A percentile compares a stretch with the other conserved stretches of the same genome.
phyloP scores from a whole-genome alignment of 148 eudicot species.

The Vaccinium myrtillus region DNA sequence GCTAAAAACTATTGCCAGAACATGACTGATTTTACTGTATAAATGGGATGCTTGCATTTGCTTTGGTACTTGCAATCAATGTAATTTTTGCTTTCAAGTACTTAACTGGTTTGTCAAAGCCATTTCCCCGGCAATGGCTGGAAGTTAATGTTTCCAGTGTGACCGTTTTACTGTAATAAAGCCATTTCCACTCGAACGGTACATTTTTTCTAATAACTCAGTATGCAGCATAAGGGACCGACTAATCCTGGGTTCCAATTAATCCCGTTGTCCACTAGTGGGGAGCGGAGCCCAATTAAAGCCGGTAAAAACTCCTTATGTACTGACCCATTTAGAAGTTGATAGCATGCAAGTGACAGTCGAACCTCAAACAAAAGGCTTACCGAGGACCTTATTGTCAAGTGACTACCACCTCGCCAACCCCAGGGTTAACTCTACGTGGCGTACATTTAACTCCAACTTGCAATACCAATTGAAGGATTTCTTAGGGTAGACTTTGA shows the following conservation, averaged over 20 bases:
- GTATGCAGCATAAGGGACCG: neutral
- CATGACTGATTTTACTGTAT: neutral
- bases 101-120: neutral
- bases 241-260: too few species aligned
- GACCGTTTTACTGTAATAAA: neutral
- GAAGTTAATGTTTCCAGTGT: neutral
- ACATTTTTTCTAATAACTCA: neutral
- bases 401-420: neutral
- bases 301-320: neutral
- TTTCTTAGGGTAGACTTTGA: neutral
- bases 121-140: neutral
- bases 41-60: neutral
- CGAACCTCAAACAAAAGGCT: neutral
- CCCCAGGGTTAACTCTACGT: too few species aligned
- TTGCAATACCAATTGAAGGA: neutral
- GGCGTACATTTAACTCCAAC: too few species aligned
- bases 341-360: neutral
- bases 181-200: neutral
- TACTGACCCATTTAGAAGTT: neutral
- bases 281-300: neutral
- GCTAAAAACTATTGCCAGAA: too few species aligned
- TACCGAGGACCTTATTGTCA: neutral
- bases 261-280: neutral
- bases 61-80: neutral
- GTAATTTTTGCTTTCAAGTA: neutral